Evolutionary conservation across 2,329 filamentous ascomycete species (phyloP), one percentile per base, ranked within the genome.

Genomic region (Peltaster fructicola): DNA sequence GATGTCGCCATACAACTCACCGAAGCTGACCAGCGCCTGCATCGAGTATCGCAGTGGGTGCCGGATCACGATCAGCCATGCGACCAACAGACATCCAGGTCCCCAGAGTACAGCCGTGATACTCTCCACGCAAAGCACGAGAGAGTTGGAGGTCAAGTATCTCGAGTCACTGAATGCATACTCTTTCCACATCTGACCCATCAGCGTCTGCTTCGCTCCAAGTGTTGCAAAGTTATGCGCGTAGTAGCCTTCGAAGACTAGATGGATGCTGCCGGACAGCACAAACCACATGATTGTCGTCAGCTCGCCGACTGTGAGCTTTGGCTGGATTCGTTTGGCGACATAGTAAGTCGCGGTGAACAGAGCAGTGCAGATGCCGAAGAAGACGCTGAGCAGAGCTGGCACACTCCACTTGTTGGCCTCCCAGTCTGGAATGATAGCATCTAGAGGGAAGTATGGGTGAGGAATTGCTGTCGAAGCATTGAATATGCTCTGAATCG

Each of bases 181-280:
- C 51, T 92, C 82, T 47, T 92, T 92, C 82, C 82, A 92, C 21
- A 91, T 59, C 55, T 92, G 80, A 3, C 74, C 79, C 29, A 84
- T 74, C 6, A 88, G 53, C 27, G 73, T 70, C 45, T 81, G 73
- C 31, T 68, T 68, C 7, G 64, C 57, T 0, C 71, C 68, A 46
- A 92, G 62, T 13, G 54, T 56, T 12, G 57, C 52, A 47, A 79
- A 74, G 45, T 84, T 69, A 34, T 66, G 50, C 33, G 82, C 62
- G 45, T 81, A 90, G 50, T 90, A 91, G 17, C 73, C 78, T 56
- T 91, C 81, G 48, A 91, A 91, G 43, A 76, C 72, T 27, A 75
- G 61, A 52, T 92, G 82, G 17, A 91, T 59, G 37, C 63, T 68
- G 2, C 68, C 71, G 38, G 66, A 78, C 8, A 85, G 57, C 12